Percentiles rank a stretch among this genome's conserved stretches.
These are phyloP conservation scores for Ustilago shanxiensis DNA, from an alignment of 1,284 basidiomycete genomes.

Conservation along the genomic window DNA sequence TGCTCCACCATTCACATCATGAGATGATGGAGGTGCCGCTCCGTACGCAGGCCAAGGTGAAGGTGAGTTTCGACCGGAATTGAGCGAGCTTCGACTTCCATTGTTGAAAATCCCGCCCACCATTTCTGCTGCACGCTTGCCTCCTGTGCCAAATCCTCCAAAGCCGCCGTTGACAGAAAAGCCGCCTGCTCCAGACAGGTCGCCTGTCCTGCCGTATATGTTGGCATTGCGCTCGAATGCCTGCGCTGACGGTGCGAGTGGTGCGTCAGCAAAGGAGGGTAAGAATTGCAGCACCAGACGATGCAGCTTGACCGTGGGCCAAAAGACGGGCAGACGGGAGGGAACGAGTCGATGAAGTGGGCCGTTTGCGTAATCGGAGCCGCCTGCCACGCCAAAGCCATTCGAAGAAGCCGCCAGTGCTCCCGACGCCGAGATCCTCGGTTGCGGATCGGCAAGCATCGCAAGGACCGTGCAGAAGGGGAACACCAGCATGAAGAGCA, in stretches of 20 bases:
- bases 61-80: slow-evolving; percentile 35
- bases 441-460: slow-evolving; percentile 64
- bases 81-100: slow-evolving; percentile 22
- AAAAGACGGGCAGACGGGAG: slow-evolving; percentile 65
- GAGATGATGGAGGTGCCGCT: slow-evolving; percentile 15
- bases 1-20: slow-evolving; percentile 13
- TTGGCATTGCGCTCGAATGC: slow-evolving; percentile 47
- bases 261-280: slow-evolving; percentile 28
- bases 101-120: slow-evolving; percentile 54
- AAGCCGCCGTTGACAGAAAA: slow-evolving; percentile 41
- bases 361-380: slow-evolving; percentile 26
- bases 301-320: slow-evolving; percentile 62
- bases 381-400: slow-evolving; percentile 17
- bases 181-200: slow-evolving; percentile 16
- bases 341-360: slow-evolving; percentile 59
- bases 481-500: slow-evolving; percentile 69
- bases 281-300: slow-evolving; percentile 28
- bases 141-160: slow-evolving; percentile 38
- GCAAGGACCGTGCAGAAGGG: slow-evolving; percentile 67
- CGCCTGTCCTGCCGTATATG: slow-evolving; percentile 26
- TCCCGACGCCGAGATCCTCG: slow-evolving; percentile 48
- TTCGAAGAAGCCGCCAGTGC: slow-evolving; percentile 37
- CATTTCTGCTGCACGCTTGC: slow-evolving; percentile 52
- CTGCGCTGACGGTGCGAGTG: slow-evolving; percentile 20
- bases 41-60: slow-evolving; percentile 29